These are phyloP conservation scores for Angophora floribunda DNA, from an alignment of 345 rosid species.

Conservation along the genomic window DNA sequence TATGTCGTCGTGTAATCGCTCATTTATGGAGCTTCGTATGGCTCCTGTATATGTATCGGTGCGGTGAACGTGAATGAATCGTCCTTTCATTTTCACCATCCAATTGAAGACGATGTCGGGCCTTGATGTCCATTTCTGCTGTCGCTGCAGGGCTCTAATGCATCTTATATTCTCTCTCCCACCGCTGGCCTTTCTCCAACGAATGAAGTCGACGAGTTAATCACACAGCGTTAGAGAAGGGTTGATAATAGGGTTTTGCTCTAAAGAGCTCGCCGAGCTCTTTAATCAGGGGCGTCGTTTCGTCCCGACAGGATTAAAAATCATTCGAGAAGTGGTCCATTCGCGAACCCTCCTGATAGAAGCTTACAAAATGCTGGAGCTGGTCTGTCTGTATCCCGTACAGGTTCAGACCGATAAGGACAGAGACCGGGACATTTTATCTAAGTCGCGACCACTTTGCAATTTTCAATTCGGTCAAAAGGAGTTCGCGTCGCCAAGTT, in stretches of 20 bases:
- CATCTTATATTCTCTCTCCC: not conserved
- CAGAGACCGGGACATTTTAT: not conserved
- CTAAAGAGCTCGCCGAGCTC: not conserved
- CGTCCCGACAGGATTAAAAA: not conserved
- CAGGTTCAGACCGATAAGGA: not conserved
- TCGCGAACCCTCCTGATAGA: not conserved
- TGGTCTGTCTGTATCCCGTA: not conserved
- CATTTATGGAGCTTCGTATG: not conserved
- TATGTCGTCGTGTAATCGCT: not conserved
- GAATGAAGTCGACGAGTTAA: not conserved
- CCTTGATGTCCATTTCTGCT: not conserved
- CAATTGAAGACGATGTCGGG: not conserved
- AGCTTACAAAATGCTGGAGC: not conserved
- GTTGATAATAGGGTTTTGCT: not conserved
- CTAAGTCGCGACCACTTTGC: not conserved
- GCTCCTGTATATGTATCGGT: not conserved
- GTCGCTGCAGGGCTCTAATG: not conserved
- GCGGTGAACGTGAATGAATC: not conserved
- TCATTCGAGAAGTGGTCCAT: not conserved
- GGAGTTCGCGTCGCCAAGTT: not conserved
- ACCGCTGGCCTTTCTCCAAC: not conserved
- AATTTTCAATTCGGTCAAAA: not conserved
- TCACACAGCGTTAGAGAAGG: not conserved
- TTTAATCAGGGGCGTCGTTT: not conserved
- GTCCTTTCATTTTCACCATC: not conserved